phyloP scores from a whole-genome alignment of 2,329 filamentous ascomycete species.

The Claviceps maximensis region DNA sequence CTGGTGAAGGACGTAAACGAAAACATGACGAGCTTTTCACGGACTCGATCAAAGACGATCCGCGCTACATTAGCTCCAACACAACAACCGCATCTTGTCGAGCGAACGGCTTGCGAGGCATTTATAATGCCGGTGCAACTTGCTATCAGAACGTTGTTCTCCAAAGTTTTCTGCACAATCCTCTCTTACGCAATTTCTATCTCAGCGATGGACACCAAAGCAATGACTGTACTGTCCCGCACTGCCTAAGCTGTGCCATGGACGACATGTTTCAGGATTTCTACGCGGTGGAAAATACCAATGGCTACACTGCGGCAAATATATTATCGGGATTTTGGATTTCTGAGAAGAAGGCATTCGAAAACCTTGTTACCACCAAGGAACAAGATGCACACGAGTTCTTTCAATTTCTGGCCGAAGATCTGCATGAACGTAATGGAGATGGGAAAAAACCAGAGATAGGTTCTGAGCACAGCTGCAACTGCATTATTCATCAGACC shows the following conservation, averaged over 20 bases:
- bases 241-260: conserved; percentile 58
- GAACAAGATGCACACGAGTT: conserved; percentile 97
- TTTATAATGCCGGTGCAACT: conserved; percentile 97
- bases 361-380: conserved; percentile 75
- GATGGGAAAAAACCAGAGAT: conserved; percentile 50
- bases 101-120: conserved; percentile 75
- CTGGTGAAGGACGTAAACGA: conserved; percentile 48
- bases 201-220: conserved; percentile 79
- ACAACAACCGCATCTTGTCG: conserved; percentile 70
- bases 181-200: conserved; percentile 81
- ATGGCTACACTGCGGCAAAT: conserved; percentile 80
- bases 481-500: conserved; percentile 85
- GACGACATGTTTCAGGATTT: conserved; percentile 64
- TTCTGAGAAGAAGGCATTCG: conserved; percentile 57
- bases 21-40: conserved; percentile 60
- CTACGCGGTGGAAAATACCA: conserved; percentile 61
- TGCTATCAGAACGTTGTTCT: conserved; percentile 97
- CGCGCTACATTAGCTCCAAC: conserved; percentile 64
- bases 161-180: conserved; percentile 88
- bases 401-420: conserved; percentile 88
- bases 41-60: conserved; percentile 55
- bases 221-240: conserved; percentile 51
- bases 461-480: conserved; percentile 53
- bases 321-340: conserved; percentile 87
- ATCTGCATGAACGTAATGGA: conserved; percentile 72